These are phyloP conservation scores for Houttuynia cordata DNA, from an alignment of 164 flowering plant genomes.

Conservation along the genomic window DNA sequence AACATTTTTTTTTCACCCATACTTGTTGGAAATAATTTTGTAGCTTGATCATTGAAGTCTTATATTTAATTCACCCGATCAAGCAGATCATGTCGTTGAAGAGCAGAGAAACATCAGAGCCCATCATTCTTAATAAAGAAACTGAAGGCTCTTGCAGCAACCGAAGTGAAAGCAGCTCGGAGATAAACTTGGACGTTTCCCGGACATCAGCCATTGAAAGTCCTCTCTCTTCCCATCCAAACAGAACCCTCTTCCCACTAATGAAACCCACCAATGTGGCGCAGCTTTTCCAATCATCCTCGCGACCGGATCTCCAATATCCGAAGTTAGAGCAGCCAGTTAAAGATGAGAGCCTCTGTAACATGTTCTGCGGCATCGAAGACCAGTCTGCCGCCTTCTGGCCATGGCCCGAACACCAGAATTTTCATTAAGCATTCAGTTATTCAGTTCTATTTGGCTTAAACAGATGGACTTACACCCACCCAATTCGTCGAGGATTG, in stretches of 20 bases:
- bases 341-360: conserved; percentile 67
- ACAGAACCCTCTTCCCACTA: conserved; percentile 30
- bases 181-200: conserved; percentile 61
- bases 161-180: conserved; percentile 87
- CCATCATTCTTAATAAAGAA: conserved; percentile 89
- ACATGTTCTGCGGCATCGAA: conserved; percentile 74
- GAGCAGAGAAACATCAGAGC: conserved; percentile 63
- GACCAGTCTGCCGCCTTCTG: conserved; percentile 88
- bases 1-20: not conserved
- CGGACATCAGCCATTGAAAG: conserved; percentile 59
- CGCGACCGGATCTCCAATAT: conserved; percentile 28
- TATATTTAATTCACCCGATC: conserved; percentile 1
- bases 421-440: conserved; percentile 37
- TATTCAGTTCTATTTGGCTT: conserved; percentile 1
- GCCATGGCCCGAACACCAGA: conserved; percentile 85
- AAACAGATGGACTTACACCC: not conserved
- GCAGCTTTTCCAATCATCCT: conserved; percentile 47
- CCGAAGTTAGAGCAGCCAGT: conserved; percentile 30
- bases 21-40: not conserved
- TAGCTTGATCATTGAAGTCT: not conserved
- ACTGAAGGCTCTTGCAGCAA: conserved; percentile 91
- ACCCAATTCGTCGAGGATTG: not conserved
- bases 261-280: conserved; percentile 25
- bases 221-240: conserved; percentile 32
- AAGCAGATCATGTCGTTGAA: conserved; percentile 72